A percentile compares a stretch with the other conserved stretches of the same genome.
phyloP scores from a whole-genome alignment of 2,329 filamentous ascomycete genomes.

The Dactylellina leptospora region DNA sequence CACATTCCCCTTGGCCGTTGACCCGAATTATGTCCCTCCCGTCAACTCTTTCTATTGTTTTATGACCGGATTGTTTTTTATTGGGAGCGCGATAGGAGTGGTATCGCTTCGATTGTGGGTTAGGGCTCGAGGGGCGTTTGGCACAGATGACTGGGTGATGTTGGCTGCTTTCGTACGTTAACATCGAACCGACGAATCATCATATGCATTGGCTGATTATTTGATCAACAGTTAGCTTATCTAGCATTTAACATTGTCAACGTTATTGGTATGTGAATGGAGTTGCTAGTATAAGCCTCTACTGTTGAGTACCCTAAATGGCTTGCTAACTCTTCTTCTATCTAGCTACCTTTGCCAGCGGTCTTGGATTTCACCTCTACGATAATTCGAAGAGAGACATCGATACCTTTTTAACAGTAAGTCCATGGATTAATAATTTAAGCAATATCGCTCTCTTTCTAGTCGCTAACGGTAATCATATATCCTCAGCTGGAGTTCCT shows the following conservation, averaged over 20 bases:
- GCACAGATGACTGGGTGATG: constrained; percentile 41
- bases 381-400: constrained; percentile 30
- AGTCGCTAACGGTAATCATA: neutral
- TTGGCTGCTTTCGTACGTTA: constrained; percentile 32
- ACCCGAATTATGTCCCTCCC: constrained; percentile 31
- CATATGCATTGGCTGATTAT: neutral
- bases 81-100: constrained; percentile 2
- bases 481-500: constrained; percentile 20
- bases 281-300: neutral
- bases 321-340: neutral
- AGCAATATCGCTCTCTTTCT: neutral
- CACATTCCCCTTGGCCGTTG: constrained; percentile 18
- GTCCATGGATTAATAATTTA: neutral
- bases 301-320: no score
- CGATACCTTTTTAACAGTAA: constrained; percentile 12
- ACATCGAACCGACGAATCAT: neutral
- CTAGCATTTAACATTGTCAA: constrained; percentile 10
- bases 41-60: constrained; percentile 37
- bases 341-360: constrained; percentile 17
- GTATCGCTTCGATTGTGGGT: constrained; percentile 33
- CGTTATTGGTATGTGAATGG: constrained; percentile 36
- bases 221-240: constrained; percentile 8
- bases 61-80: constrained; percentile 16
- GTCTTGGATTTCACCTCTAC: constrained; percentile 28
- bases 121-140: constrained; percentile 15